phyloP scores from a whole-genome alignment of 345 rosid genomes.

The Ailanthus altissimus region DNA sequence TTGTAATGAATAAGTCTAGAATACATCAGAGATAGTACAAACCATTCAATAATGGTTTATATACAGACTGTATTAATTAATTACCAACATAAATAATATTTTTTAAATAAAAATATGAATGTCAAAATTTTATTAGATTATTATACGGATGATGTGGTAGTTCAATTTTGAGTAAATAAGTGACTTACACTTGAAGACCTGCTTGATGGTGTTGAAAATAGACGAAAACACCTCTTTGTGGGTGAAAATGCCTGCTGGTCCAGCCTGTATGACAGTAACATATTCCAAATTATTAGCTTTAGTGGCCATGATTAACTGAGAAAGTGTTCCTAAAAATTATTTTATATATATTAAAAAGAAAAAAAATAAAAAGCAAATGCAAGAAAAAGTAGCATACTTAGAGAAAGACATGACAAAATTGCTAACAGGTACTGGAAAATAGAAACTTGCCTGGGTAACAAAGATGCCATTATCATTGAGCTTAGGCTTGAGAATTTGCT shows the following conservation, averaged over 20 bases:
- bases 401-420: not conserved
- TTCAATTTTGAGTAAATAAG: not conserved
- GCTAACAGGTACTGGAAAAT: too few relatives aligned
- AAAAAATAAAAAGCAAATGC: too few relatives aligned
- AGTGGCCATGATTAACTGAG: not conserved
- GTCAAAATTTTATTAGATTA: too few relatives aligned
- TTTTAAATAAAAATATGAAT: too few relatives aligned
- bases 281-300: not conserved
- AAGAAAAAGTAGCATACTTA: not conserved
- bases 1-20: too few relatives aligned
- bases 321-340: not conserved
- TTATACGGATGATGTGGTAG: too few relatives aligned
- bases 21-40: too few relatives aligned
- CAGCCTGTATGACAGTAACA: slow-evolving; percentile 52
- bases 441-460: slow-evolving; percentile 90
- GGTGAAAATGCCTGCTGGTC: slow-evolving; percentile 96
- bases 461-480: slow-evolving; percentile 78
- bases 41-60: too few relatives aligned
- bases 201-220: slow-evolving; percentile 86
- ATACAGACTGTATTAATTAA: too few relatives aligned
- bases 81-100: too few relatives aligned
- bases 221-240: slow-evolving; percentile 94
- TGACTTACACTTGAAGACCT: slow-evolving; percentile 83
- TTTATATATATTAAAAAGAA: too few relatives aligned
- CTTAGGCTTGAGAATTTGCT: slow-evolving; percentile 73